A percentile compares a stretch with the other conserved stretches of the same genome.
Evolutionary conservation across 2,329 filamentous ascomycete genomes (phyloP).

Genomic region (Colletotrichum incanum): DNA sequence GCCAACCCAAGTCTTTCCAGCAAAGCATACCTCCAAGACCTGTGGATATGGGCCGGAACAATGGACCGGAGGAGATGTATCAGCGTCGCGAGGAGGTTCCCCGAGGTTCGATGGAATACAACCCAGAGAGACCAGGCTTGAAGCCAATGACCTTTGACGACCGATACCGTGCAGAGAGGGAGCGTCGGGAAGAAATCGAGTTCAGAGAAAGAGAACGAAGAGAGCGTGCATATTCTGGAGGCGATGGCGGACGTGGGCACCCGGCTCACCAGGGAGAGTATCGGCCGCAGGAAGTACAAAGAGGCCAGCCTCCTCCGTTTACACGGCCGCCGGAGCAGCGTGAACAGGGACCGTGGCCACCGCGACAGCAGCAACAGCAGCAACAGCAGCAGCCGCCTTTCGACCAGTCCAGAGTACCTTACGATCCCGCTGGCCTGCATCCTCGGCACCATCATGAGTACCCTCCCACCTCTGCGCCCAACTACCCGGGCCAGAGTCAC

Average conservation of each 20-base stretch:
- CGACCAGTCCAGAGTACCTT: conserved; percentile 59
- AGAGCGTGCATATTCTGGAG: conserved; percentile 65
- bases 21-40: conserved; percentile 61
- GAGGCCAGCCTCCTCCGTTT: conserved; percentile 57
- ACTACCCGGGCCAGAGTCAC: conserved; percentile 54
- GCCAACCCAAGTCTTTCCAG: conserved; percentile 66
- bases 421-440: conserved; percentile 60
- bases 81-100: conserved; percentile 64
- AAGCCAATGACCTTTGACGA: conserved; percentile 67
- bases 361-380: conserved; percentile 51
- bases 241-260: conserved; percentile 62
- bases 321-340: conserved; percentile 59
- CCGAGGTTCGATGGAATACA: conserved; percentile 62
- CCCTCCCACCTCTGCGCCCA: conserved; percentile 58
- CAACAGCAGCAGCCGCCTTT: conserved; percentile 49
- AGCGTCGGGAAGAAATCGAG: conserved; percentile 63
- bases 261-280: conserved; percentile 64
- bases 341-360: conserved; percentile 50
- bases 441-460: conserved; percentile 66
- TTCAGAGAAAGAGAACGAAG: conserved; percentile 60
- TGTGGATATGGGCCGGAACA: conserved; percentile 62
- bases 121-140: conserved; percentile 64
- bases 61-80: conserved; percentile 61
- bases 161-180: conserved; percentile 65
- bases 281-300: conserved; percentile 55